A percentile compares a stretch with the other conserved stretches of the same genome.
phyloP scores from a whole-genome alignment of 495 filamentous ascomycete genomes.

The Hyaloscypha finlandica region DNA sequence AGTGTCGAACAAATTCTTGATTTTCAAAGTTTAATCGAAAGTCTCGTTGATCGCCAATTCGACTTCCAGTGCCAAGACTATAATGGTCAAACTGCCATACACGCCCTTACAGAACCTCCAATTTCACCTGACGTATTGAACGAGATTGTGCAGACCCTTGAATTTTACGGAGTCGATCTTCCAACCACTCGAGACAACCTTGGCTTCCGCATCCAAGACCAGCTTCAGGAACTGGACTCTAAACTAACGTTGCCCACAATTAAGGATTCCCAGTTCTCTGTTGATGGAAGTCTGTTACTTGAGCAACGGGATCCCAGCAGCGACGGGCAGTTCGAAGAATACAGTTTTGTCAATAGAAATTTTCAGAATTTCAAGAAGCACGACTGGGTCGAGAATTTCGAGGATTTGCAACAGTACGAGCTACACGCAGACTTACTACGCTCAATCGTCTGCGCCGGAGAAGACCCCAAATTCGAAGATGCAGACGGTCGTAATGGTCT shows the following conservation, averaged over 20 bases:
- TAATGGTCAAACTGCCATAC: slow-evolving; percentile 11
- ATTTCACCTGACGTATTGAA: slow-evolving; percentile 6
- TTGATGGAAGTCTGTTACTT: background rate
- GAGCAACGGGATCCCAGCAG: background rate
- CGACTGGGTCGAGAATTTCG: slow-evolving; percentile 14
- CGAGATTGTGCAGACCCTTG: slow-evolving; percentile 1
- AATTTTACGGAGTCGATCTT: slow-evolving; percentile 1
- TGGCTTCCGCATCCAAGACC: slow-evolving; percentile 4
- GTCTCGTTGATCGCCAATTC: slow-evolving; percentile 8
- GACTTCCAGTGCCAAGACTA: slow-evolving; percentile 17
- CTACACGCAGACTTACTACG: slow-evolving; percentile 15
- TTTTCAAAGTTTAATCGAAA: slow-evolving; percentile 11
- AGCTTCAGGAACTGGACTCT: background rate
- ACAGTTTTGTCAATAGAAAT: background rate
- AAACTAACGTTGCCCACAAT: background rate
- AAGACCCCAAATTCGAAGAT: slow-evolving; percentile 40
- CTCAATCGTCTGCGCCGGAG: slow-evolving; percentile 4
- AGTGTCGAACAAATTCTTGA: slow-evolving; percentile 3
- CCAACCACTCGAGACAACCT: slow-evolving; percentile 14
- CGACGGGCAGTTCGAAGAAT: background rate
- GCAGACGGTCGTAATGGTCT: slow-evolving; percentile 48
- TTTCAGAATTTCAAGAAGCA: background rate
- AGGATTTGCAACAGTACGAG: slow-evolving; percentile 22
- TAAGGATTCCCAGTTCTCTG: background rate
- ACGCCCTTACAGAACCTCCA: background rate